phyloP scores from a whole-genome alignment of 257 asterid genomes.

The Voacanga thouarsii region DNA sequence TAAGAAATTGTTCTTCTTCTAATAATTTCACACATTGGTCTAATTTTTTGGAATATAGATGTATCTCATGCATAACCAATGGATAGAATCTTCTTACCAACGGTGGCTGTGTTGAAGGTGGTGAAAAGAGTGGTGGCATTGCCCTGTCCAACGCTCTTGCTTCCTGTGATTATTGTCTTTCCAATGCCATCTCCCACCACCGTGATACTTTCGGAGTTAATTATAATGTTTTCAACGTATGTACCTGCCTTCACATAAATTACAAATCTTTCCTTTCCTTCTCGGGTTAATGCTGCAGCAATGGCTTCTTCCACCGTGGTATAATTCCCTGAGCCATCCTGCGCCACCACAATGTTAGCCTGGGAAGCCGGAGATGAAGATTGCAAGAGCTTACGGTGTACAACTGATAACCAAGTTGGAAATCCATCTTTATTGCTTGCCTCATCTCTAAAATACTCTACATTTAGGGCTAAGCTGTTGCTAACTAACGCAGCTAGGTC shows the following conservation, averaged over 20 bases:
- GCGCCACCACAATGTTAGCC: conserved; percentile 61
- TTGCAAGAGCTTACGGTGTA: conserved; percentile 55
- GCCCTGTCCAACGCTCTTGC: conserved; percentile 70
- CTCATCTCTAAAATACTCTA: neutral
- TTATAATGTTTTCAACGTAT: conserved; percentile 66
- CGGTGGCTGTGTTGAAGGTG: conserved; percentile 80
- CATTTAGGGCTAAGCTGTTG: conserved; percentile 4
- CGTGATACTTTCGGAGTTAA: conserved; percentile 60
- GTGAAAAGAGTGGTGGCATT: too few species aligned
- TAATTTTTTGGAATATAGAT: too few species aligned
- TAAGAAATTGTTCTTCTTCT: too few species aligned
- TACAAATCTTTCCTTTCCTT: conserved; percentile 54
- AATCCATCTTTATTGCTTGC: conserved; percentile 33
- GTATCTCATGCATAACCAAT: too few species aligned
- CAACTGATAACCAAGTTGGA: conserved; percentile 51
- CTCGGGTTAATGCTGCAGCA: conserved; percentile 31
- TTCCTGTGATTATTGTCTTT: conserved; percentile 80
- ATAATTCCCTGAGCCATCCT: conserved; percentile 62
- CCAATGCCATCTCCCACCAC: conserved; percentile 86
- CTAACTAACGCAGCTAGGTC: neutral
- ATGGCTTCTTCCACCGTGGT: conserved; percentile 56
- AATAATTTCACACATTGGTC: too few species aligned
- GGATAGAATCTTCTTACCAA: conserved; percentile 45
- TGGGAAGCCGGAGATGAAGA: conserved; percentile 17
- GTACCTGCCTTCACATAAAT: conserved; percentile 66